Evolutionary conservation across 2,329 filamentous ascomycete genomes (phyloP).

Genomic region (Thelonectria rubi): DNA sequence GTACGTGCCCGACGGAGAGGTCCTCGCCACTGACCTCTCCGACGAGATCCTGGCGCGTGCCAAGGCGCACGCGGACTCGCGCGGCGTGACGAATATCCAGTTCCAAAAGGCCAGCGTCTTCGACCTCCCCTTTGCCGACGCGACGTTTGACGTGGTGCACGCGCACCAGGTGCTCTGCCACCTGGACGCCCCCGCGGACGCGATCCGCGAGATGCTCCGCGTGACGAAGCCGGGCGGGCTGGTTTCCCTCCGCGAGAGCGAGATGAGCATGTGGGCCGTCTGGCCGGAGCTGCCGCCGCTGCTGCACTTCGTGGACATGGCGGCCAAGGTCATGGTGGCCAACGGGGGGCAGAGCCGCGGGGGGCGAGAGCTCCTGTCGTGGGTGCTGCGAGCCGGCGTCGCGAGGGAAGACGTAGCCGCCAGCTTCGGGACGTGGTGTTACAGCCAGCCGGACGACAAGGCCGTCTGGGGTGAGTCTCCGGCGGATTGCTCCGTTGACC

Average conservation of each 20-base stretch:
- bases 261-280: conserved; percentile 43
- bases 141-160: conserved; percentile 54
- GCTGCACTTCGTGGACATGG: conserved; percentile 37
- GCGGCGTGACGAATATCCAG: conserved; percentile 40
- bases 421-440: conserved; percentile 45
- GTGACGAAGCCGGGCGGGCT: conserved; percentile 55
- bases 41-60: conserved; percentile 45
- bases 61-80: conserved; percentile 31
- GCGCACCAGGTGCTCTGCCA: conserved; percentile 55
- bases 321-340: conserved; percentile 29
- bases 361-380: conserved; percentile 42
- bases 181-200: conserved; percentile 46
- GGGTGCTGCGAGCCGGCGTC: conserved; percentile 40
- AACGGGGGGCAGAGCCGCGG: conserved; percentile 42
- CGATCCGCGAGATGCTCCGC: conserved; percentile 53
- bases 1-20: conserved; percentile 50
- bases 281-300: conserved; percentile 43
- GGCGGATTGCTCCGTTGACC: accelerated
- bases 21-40: conserved; percentile 46
- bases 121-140: conserved; percentile 51
- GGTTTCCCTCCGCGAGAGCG: conserved; percentile 49
- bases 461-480: conserved; percentile 40
- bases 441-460: conserved; percentile 38
- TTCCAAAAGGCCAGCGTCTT: conserved; percentile 44
- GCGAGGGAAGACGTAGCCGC: conserved; percentile 35